Percentiles rank a stretch among this genome's conserved stretches.
Conservation (phyloP, 2,329 filamentous ascomycete species). For the Penicillium sclerotiorum region DNA sequence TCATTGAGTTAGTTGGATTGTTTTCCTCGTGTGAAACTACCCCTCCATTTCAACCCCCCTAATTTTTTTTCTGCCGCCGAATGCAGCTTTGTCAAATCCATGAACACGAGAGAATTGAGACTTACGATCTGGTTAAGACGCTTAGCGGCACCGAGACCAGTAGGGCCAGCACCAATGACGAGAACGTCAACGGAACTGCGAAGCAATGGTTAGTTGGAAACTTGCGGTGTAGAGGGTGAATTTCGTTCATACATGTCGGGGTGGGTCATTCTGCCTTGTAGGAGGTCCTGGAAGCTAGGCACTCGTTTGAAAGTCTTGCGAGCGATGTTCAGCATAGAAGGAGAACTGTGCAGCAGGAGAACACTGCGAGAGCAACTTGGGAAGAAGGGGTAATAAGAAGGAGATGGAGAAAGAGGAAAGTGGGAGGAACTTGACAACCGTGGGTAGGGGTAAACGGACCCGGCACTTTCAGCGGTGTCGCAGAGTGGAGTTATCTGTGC, state of each 20-base stretch:
- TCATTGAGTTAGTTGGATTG: slow-evolving; percentile 26
- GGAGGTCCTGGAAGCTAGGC: slow-evolving; percentile 49
- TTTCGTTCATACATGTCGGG: slow-evolving; percentile 45
- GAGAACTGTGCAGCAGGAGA: slow-evolving; percentile 34
- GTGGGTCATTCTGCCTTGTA: slow-evolving; percentile 51
- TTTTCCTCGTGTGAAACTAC: slow-evolving; percentile 8
- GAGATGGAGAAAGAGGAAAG: slow-evolving; percentile 23
- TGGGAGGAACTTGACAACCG: slow-evolving; percentile 25
- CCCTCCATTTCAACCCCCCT: slow-evolving; percentile 21
- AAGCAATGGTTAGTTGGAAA: slow-evolving; percentile 8
- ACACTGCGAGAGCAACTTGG: slow-evolving; percentile 30
- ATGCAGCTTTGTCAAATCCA: too few relatives aligned
- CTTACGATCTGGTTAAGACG: slow-evolving; percentile 93
- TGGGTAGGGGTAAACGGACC: slow-evolving; percentile 27
- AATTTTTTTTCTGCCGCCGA: slow-evolving; percentile 19
- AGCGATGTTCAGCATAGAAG: slow-evolving; percentile 48
- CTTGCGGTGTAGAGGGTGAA: neutral
- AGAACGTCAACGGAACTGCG: slow-evolving; percentile 89
- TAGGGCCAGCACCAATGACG: slow-evolving; percentile 96
- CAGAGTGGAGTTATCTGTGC: slow-evolving; percentile 28
- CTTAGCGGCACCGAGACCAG: slow-evolving; percentile 96
- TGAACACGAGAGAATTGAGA: slow-evolving; percentile 15
- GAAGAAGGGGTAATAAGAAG: slow-evolving; percentile 20
- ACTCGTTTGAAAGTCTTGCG: slow-evolving; percentile 47
- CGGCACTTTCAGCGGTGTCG: slow-evolving; percentile 31